phyloP scores from a whole-genome alignment of 1,284 basidiomycete species.

The Apiotrichum veenhuisii region DNA sequence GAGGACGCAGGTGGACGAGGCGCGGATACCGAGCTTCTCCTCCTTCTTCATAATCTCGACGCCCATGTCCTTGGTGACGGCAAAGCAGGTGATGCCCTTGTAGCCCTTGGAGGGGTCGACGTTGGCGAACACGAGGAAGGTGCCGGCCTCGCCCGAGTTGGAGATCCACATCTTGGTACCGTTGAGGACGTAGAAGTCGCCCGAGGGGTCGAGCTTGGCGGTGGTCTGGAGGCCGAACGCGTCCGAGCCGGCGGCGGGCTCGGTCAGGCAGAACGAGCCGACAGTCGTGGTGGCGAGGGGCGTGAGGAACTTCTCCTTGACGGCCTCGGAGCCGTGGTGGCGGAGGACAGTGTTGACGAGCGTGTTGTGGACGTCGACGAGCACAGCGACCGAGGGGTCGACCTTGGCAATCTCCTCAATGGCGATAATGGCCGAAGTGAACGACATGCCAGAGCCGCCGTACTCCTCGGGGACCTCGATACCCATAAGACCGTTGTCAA shows the following conservation, averaged over 20 bases:
- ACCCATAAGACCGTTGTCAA: conserved; percentile 96
- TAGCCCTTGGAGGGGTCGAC: conserved; percentile 93
- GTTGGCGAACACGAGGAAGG: conserved; percentile 85
- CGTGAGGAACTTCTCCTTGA: conserved; percentile 87
- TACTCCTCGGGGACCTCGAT: conserved; percentile 85
- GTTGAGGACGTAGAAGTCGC: conserved; percentile 31
- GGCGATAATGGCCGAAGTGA: conserved; percentile 91
- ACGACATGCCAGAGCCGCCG: conserved; percentile 84
- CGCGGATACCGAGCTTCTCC: conserved; percentile 93
- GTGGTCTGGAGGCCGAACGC: conserved; percentile 95
- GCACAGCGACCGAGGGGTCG: conserved; percentile 92
- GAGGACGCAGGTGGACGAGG: conserved; percentile 94
- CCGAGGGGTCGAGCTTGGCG: conserved; percentile 65
- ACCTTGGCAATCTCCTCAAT: conserved; percentile 90
- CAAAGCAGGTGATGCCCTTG: conserved; percentile 98
- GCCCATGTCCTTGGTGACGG: conserved; percentile 94
- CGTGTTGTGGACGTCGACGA: conserved; percentile 98
- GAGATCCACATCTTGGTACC: conserved; percentile 99
- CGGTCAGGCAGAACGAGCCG: conserved; percentile 93
- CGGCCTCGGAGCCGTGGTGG: conserved; percentile 76
- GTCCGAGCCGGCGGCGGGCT: conserved; percentile 89
- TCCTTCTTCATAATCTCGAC: conserved; percentile 98
- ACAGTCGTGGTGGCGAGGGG: conserved; percentile 75
- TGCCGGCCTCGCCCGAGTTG: conserved; percentile 92
- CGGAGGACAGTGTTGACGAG: conserved; percentile 93